Conservation (phyloP, 768 basidiomycete species). For the Megacollybia marginata region DNA sequence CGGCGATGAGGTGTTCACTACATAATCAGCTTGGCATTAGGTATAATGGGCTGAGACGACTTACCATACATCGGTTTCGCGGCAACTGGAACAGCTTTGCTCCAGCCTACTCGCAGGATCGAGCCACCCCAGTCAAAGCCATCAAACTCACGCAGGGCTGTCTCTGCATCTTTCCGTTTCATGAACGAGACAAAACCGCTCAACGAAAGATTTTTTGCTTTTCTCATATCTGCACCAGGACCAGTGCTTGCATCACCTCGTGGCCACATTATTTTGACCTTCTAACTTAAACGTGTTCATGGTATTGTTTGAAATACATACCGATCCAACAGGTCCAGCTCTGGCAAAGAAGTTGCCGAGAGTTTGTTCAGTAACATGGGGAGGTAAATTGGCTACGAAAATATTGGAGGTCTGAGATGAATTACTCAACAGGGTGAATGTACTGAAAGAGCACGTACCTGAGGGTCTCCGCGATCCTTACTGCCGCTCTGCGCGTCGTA, state of each 20-base stretch:
- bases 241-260: slow-evolving; percentile 64
- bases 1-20: no score
- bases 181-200: slow-evolving; percentile 98
- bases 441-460: slow-evolving; percentile 39
- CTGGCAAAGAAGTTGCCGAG: slow-evolving; percentile 90
- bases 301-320: slow-evolving; percentile 26
- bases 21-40: no score
- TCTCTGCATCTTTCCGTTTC: slow-evolving; percentile 87
- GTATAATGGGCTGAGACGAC: slow-evolving; percentile 5
- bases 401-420: slow-evolving; percentile 78
- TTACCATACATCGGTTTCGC: slow-evolving; percentile 75
- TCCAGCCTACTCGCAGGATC: slow-evolving; percentile 87
- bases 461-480: slow-evolving; percentile 82
- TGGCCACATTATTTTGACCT: slow-evolving; percentile 99
- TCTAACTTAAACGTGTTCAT: background rate
- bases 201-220: slow-evolving; percentile 66
- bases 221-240: slow-evolving; percentile 72
- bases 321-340: slow-evolving; percentile 88
- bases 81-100: slow-evolving; percentile 89
- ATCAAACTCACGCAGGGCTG: slow-evolving; percentile 82
- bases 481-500: slow-evolving; percentile 90
- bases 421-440: slow-evolving; percentile 2
- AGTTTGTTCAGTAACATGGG: slow-evolving; percentile 76
- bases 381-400: slow-evolving; percentile 91
- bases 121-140: slow-evolving; percentile 94